Evolutionary conservation across 1,284 basidiomycete genomes (phyloP).

Genomic region (Neolentinus lepideus): DNA sequence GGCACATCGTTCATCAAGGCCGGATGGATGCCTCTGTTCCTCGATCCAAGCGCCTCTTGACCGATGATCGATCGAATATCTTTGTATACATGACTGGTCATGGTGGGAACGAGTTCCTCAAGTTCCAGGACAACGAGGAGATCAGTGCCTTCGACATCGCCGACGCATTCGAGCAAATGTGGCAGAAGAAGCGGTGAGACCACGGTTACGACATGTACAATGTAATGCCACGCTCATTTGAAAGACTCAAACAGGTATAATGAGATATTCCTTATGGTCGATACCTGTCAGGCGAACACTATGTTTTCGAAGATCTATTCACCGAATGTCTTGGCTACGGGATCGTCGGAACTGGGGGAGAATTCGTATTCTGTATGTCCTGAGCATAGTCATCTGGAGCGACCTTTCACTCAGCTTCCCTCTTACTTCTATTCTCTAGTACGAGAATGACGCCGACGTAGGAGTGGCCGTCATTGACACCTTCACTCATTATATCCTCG

Average conservation of each 20-base stretch:
- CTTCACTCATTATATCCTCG: constrained; percentile 88
- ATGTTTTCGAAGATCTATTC: constrained; percentile 95
- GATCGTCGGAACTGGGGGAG: constrained; percentile 82
- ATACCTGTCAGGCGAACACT: constrained; percentile 97
- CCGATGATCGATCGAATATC: constrained; percentile 90
- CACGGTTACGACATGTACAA: too few relatives aligned
- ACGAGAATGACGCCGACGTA: constrained; percentile 89
- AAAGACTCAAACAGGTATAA: constrained; percentile 91
- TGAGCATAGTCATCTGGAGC: not conserved
- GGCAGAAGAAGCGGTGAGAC: constrained; percentile 83
- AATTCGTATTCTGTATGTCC: constrained; percentile 88
- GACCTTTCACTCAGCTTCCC: not conserved
- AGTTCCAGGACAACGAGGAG: constrained; percentile 99
- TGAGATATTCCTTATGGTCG: constrained; percentile 96
- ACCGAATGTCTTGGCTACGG: constrained; percentile 92
- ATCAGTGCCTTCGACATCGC: constrained; percentile 94
- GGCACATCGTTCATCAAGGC: constrained; percentile 42
- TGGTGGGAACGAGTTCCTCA: constrained; percentile 96
- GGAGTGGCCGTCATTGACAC: constrained; percentile 95
- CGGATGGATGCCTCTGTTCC: constrained; percentile 75
- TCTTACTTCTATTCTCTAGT: constrained; percentile 33
- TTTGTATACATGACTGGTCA: constrained; percentile 99
- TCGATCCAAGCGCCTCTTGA: constrained; percentile 85
- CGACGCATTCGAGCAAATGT: constrained; percentile 98
- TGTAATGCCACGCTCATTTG: too few relatives aligned